Conservation (phyloP, 2,329 filamentous ascomycete genomes). For the Penicillium glabrum region DNA sequence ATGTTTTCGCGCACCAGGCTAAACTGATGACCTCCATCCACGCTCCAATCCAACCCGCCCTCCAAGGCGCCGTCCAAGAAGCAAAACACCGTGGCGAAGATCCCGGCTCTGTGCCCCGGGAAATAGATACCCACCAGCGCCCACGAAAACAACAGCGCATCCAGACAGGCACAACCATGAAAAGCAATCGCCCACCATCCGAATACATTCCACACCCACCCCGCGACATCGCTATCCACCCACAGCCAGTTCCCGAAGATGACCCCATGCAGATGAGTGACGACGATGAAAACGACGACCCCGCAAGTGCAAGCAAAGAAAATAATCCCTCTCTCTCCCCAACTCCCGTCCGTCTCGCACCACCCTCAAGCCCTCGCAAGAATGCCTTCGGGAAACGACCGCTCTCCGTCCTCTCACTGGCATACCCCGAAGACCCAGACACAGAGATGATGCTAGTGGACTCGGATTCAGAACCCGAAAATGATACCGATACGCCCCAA, state of each 20-base stretch:
- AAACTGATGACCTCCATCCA: constrained; percentile 64
- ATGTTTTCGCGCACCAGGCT: constrained; percentile 57
- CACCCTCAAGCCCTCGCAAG: constrained; percentile 36
- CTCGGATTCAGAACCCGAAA: constrained; percentile 26
- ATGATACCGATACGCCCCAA: neutral
- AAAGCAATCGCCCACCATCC: constrained; percentile 8
- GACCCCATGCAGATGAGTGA: constrained; percentile 16
- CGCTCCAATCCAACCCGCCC: constrained; percentile 51
- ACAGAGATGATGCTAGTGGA: constrained; percentile 30
- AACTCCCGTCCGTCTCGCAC: constrained; percentile 33
- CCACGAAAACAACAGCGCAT: constrained; percentile 15
- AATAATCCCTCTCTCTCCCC: constrained; percentile 48
- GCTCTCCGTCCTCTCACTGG: constrained; percentile 41
- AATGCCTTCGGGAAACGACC: constrained; percentile 43
- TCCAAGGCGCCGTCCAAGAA: constrained; percentile 49
- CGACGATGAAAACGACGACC: constrained; percentile 23
- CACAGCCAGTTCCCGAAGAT: constrained; percentile 9
- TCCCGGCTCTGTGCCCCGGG: constrained; percentile 23
- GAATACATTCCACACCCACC: neutral
- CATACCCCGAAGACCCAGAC: constrained; percentile 32
- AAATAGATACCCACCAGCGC: constrained; percentile 23
- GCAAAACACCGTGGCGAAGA: constrained; percentile 58
- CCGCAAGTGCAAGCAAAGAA: constrained; percentile 46
- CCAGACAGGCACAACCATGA: constrained; percentile 9
- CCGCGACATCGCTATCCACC: neutral